A percentile compares a stretch with the other conserved stretches of the same genome.
phyloP scores from a whole-genome alignment of 345 rosid genomes.

The Camelina sativa region DNA sequence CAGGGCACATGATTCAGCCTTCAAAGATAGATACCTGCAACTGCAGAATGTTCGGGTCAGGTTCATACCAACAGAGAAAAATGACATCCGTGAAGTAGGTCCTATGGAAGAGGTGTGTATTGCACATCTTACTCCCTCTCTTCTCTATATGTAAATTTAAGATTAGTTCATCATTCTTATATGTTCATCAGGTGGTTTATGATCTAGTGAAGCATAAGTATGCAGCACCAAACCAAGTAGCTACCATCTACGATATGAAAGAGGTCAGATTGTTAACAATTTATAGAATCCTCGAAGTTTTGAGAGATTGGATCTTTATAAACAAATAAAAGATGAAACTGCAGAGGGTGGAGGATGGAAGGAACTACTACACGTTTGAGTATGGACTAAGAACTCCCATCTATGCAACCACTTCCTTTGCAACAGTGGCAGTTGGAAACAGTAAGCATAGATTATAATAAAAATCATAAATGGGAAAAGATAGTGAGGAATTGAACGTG shows the following conservation, averaged over 20 bases:
- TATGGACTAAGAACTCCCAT: slow-evolving; percentile 71
- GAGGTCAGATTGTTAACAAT: slow-evolving; percentile 54
- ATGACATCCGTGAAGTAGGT: slow-evolving; percentile 79
- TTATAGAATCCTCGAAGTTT: slow-evolving; percentile 18
- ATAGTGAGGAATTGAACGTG: background rate
- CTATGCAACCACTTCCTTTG: slow-evolving; percentile 67
- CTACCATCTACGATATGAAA: slow-evolving; percentile 61
- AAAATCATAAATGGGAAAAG: background rate
- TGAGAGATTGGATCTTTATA: slow-evolving; percentile 7
- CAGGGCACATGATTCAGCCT: slow-evolving; percentile 89
- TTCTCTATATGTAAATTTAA: background rate
- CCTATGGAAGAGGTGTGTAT: slow-evolving; percentile 73
- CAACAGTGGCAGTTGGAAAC: slow-evolving; percentile 75
- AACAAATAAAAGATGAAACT: slow-evolving; percentile 11
- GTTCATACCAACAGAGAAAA: slow-evolving; percentile 80
- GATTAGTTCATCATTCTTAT: slow-evolving; percentile 10
- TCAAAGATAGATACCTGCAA: slow-evolving; percentile 74
- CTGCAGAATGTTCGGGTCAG: slow-evolving; percentile 84
- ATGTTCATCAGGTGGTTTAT: slow-evolving; percentile 55
- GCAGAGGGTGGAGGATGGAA: slow-evolving; percentile 77
- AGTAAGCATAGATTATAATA: slow-evolving; percentile 44
- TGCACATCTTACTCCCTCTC: background rate
- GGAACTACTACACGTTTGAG: slow-evolving; percentile 79
- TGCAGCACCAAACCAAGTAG: slow-evolving; percentile 78
- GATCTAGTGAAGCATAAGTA: slow-evolving; percentile 63